Evolutionary conservation across 352 stramenopile species (phyloP), one percentile per base, ranked within the genome.

Genomic region (Pythium rhizo-oryzae): DNA sequence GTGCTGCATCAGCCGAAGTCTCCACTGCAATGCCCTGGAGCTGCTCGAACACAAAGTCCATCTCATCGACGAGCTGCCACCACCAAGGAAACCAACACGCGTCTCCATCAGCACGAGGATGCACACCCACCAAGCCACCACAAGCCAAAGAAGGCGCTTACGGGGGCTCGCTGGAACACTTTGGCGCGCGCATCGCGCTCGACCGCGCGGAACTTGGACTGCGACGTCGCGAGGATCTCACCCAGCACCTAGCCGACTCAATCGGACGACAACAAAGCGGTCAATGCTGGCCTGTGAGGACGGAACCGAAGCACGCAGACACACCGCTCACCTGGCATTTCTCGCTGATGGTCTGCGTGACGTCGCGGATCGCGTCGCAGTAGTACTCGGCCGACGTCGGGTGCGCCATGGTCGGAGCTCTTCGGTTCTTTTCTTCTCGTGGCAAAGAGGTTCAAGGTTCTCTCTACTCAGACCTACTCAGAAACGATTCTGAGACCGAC

Each of bases 11-110:
- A 9, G 74, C 79, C 12, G 67, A 62, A 0, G 51, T 46, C 39
- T 87, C 78, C 71, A 94, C 85, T 0, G 65, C 65, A 18, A 67
- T 86, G 23, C 66, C 62, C 55, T 80, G 77, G 16, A 95, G 74
- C 57, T 86, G 80, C 46, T 83, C 62, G 60, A 95, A 95, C 65
- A 95, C 86, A 52, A 68, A 64, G 56, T 93, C 80, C 78, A 95
- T 89, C 64, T 92, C 82, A 12, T 81, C 62, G 13, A 93, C 75
- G 24, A 95, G 75, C 87, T 95, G 37, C 46, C 30, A 28, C 28
- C 13, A 46, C 23, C 25, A 4, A 59, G 21, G 8, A n/a, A 33
- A 33, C 16, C 1, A 24, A 21, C 30, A 39, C 16, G 8, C 4
- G 28, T 25, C 24, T 13, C 21, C 7, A 8, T 28, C 21, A 18